phyloP scores from a whole-genome alignment of 371 early-diverging fungal genomes.

The Mucor lusitanicus region DNA sequence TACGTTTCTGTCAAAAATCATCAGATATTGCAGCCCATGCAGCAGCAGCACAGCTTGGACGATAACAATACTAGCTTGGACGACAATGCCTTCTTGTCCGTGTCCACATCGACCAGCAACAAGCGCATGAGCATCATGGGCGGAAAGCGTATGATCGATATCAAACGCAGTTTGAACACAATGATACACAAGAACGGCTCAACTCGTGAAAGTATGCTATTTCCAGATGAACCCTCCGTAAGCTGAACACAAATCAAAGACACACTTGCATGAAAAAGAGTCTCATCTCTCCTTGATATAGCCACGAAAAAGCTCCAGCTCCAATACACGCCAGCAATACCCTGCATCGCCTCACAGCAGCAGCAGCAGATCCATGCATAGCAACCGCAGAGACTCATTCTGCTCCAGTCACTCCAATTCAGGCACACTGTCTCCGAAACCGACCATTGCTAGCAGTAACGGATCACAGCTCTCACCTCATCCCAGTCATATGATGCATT shows the following conservation, averaged over 20 bases:
- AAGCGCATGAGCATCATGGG: slow-evolving; percentile 18
- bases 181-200: slow-evolving; percentile 27
- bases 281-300: background rate
- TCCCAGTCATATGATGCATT: slow-evolving; percentile 26
- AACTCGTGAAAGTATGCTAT: slow-evolving; percentile 33
- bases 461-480: slow-evolving; percentile 15
- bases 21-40: slow-evolving; percentile 75
- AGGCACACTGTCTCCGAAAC: background rate
- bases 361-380: background rate
- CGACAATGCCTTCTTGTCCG: background rate
- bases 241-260: background rate
- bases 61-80: background rate
- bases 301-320: slow-evolving; percentile 36
- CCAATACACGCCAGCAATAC: slow-evolving; percentile 2
- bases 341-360: background rate
- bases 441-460: slow-evolving; percentile 9
- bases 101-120: background rate
- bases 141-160: slow-evolving; percentile 27
- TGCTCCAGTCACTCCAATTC: slow-evolving; percentile 15
- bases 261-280: background rate
- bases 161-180: slow-evolving; percentile 34
- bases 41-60: slow-evolving; percentile 8
- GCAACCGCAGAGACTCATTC: slow-evolving; percentile 18
- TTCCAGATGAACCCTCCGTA: slow-evolving; percentile 34
- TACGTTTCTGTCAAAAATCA: slow-evolving; percentile 75